These are phyloP conservation scores for Pseudogymnoascus sp. DNA, from an alignment of 2,329 filamentous ascomycete species.

Conservation along the genomic window DNA sequence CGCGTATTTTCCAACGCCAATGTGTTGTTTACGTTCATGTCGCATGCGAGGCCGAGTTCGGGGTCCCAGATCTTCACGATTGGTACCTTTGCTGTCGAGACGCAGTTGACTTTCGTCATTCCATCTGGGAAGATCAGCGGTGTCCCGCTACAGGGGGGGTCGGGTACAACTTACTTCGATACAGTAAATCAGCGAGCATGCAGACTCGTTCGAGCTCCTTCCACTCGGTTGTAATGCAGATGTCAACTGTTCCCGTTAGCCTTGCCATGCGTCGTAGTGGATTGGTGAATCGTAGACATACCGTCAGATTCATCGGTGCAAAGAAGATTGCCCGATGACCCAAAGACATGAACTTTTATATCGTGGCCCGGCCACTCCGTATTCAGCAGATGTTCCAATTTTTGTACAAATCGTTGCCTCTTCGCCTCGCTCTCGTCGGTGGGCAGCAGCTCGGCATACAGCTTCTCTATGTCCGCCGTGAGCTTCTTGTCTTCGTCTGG, in stretches of 20 bases:
- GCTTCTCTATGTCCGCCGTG: constrained; percentile 73
- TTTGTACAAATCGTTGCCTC: constrained; percentile 70
- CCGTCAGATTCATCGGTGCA: constrained; percentile 95
- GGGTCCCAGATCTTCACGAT: constrained; percentile 99
- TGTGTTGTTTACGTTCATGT: constrained; percentile 99
- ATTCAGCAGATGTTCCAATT: constrained; percentile 83
- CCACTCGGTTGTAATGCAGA: constrained; percentile 91
- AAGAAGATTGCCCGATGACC: constrained; percentile 92
- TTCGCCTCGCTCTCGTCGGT: constrained; percentile 72
- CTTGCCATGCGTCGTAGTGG: neutral
- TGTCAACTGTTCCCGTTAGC: constrained; percentile 62
- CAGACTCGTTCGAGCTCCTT: constrained; percentile 86
- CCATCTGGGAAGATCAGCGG: constrained; percentile 58
- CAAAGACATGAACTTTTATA: constrained; percentile 89
- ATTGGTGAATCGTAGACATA: constrained; percentile 41
- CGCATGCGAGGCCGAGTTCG: constrained; percentile 79
- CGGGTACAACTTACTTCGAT: constrained; percentile 60
- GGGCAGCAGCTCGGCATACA: constrained; percentile 81
- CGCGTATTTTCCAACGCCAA: constrained; percentile 91
- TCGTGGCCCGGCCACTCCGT: constrained; percentile 86
- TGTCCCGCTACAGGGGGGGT: neutral
- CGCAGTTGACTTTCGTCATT: constrained; percentile 94
- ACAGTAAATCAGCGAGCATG: constrained; percentile 78
- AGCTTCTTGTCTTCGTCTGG: constrained; percentile 69
- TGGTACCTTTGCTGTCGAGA: constrained; percentile 89